Base-by-base conservation (phyloP, 2,329 filamentous ascomycete genomes). In the Eutypella sp. region DNA sequence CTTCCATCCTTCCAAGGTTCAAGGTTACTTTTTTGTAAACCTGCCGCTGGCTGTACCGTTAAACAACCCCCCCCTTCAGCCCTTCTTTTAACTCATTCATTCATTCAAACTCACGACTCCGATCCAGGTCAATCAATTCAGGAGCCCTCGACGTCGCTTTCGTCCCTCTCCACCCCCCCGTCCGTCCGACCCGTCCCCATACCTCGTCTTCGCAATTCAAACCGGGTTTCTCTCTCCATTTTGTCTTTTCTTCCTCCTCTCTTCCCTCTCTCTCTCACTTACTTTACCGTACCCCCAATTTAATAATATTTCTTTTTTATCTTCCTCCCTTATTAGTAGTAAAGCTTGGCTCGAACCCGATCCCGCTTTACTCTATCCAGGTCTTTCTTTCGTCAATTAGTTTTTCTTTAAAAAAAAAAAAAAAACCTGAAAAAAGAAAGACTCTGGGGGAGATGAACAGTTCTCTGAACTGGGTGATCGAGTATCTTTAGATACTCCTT, bases 401-500 rank as follows among this genome's bases (percentile, higher is more conserved):
- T n/a, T 15, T 33, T 15, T 20, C 27, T n/a, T n/a, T n/a, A n/a
- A n/a, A n/a, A n/a, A n/a, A n/a, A n/a, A n/a, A n/a, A n/a, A n/a
- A n/a, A n/a, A n/a, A n/a, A n/a, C n/a, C n/a, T n/a, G n/a, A n/a
- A 24, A 43, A 31, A 38, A 44, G 27, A 45, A 39, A 40, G 27
- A 45, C 42, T 45, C 42, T 4, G 13, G 42, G 42, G 36, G 36
- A 45, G 42, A 45, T 20, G 36, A 39, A n/a, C 36, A 7, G 13
- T 23, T 6, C 20, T 39, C 13, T 39, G 15, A 24, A 13, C 52
- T 51, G 47, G 48, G 43, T 51, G 43, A 40, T 54, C 52, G 56
- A 57, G 58, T 61, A 57, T 61, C 57, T 41, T n/a, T 46, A 49
- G 54, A 59, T 61, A 57, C 59, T 61, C 51, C 45, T 50, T 47